Base-by-base conservation (phyloP, 768 basidiomycete species). In the Pisolithus tinctorius region DNA sequence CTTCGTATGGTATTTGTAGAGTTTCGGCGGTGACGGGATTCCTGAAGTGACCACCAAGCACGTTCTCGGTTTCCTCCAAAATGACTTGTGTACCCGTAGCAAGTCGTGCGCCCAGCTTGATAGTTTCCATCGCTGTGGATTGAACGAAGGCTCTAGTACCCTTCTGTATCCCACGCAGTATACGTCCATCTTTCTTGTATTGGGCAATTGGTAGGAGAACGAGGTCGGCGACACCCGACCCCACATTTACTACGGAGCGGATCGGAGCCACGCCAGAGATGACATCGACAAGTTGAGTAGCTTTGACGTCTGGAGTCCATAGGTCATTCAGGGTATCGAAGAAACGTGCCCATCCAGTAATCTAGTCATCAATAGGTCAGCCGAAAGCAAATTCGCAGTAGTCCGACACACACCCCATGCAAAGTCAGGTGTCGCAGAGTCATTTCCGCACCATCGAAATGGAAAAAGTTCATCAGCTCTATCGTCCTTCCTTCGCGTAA, bases 391-490 rank as follows among this genome's bases (percentile, higher is more conserved):
- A 39, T 25, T 26, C 30, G 37, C 31, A 14, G n/a, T 48, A 44
- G 56, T 16, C 17, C 31, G 43, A 13, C 16, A 76, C 91, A 63
- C 65, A 97, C 94, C 29, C 96, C 96, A 53, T 86, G 82, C 30
- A 98, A 66, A 16, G 90, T 92, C 56, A 98, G 86, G 61, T 96
- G 93, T 51, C 96, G 78, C 48, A 99, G 68, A 0, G 93, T 96
- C 93, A 99, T 98, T 68, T 97, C 96, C 4, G 95, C 89, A 0
- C 92, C 94, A 60, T 98, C 96, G 58, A 98, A 99, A 69, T 98
- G 94, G 84, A 99, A 99, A 68, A 99, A 98, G 65, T 99, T 99
- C 95, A 99, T 98, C 43, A 99, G 70, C 63, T 99, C 96, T 54
- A 95, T 95, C 0, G 93, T 93, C 67, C 78, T 82, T 13, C 96